Base-by-base conservation (phyloP, 1,284 basidiomycete genomes). In the Ceratobasidium papillatum region DNA sequence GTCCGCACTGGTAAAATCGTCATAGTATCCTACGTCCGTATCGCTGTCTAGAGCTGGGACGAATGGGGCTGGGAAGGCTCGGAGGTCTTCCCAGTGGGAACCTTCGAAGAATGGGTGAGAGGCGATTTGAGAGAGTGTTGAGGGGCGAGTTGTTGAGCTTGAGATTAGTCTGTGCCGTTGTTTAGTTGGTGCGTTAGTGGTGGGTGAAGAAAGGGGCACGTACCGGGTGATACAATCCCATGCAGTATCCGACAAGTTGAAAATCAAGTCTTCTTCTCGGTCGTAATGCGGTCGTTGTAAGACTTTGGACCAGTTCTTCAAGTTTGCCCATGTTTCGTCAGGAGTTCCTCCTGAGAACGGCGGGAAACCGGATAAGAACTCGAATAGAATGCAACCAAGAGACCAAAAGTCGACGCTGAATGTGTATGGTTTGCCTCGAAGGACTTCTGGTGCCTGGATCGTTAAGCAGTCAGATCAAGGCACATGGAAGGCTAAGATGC, bases 401-500 rank as follows among this genome's bases (percentile, higher is more conserved):
- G 95, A 97, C 98, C 98, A 99, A 81, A 95, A 99, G 84, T 99
- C 98, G 73, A 99, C 98, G 0, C 94, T 94, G 81, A 93, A 98
- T 0, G 92, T 93, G 84, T 99, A 99, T 3, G 95, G 92, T 81
- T 96, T 95, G 43, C 94, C 96, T 32, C 96, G 91, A 22, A 99
- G 88, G 36, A 99, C 97, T 83, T 99, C 96, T 27, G 86, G 85
- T 14, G 61, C 59, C 36, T 59, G 17, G 12, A 83, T 82, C 81
- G 63, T 56, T 49, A 30, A 5, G 17, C 3, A 19, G 27, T 45
- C 27, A 45, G 19, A 25, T 47, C 25, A 32, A 36, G 27, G 11
- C 32, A 19, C 41, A 58, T 8, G 1, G 25, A 38, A 14, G 51
- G 68, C 34, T 32, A 36, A 43, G 4, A 49, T 72, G 19, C 38